Evolutionary conservation across 306 rosid species (phyloP).

Genomic region (Begonia fuchsioides): DNA sequence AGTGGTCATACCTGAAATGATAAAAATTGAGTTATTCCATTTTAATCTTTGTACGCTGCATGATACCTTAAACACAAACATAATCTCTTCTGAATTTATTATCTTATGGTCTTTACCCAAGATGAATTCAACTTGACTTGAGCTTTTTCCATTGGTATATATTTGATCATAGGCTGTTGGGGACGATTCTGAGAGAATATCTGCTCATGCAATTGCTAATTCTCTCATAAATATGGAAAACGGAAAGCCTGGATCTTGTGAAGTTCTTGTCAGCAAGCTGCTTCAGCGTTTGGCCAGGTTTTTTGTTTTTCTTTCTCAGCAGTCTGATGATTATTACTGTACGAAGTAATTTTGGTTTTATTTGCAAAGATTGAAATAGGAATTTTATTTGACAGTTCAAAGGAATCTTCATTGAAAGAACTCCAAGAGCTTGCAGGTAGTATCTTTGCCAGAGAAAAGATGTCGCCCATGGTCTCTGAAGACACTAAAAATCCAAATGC

Average conservation of each 20-base stretch:
- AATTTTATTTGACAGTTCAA: conserved; percentile 40
- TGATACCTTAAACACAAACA: too few species aligned
- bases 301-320: not conserved
- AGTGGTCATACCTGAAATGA: too few species aligned
- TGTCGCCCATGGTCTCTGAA: conserved; percentile 18
- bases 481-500: conserved; percentile 23
- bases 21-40: too few species aligned
- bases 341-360: not conserved
- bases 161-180: conserved; percentile 37
- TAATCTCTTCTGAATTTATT: too few species aligned
- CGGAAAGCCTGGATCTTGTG: conserved; percentile 62
- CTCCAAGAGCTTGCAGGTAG: conserved; percentile 58
- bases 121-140: too few species aligned
- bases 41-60: too few species aligned
- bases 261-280: conserved; percentile 54
- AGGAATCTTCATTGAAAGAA: conserved; percentile 66
- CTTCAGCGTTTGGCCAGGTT: conserved; percentile 83
- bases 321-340: not conserved
- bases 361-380: conserved; percentile 6
- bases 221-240: conserved; percentile 68
- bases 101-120: too few species aligned
- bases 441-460: conserved; percentile 34
- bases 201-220: conserved; percentile 31
- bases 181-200: conserved; percentile 61
- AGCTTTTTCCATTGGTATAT: not conserved